Conservation (phyloP, 2,329 filamentous ascomycete species). For the Alternaria metachromatica region DNA sequence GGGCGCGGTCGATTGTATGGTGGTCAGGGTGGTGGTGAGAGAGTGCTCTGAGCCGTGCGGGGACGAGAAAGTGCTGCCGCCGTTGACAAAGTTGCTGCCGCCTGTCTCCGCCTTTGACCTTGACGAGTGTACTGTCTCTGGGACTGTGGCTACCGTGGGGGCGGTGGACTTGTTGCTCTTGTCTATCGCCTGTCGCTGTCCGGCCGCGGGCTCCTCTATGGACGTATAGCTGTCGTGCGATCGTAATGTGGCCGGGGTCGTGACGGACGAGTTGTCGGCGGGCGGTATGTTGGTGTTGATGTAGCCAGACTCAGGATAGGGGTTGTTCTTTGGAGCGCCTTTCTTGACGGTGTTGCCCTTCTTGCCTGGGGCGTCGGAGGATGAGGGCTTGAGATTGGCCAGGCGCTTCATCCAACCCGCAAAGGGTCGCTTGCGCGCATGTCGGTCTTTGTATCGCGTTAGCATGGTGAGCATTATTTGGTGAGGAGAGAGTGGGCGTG, state of each 20-base stretch:
- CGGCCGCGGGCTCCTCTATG: constrained; percentile 56
- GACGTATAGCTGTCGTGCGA: constrained; percentile 63
- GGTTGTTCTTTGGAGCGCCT: constrained; percentile 77
- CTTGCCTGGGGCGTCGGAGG: constrained; percentile 61
- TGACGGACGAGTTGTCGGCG: constrained; percentile 54
- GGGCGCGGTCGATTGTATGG: constrained; percentile 77
- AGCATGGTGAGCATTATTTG: constrained; percentile 22
- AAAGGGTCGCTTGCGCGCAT: constrained; percentile 82
- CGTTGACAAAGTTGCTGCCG: constrained; percentile 64
- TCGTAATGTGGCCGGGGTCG: constrained; percentile 54
- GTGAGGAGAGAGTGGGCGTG: not conserved
- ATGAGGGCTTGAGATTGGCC: constrained; percentile 83
- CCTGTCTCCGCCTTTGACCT: constrained; percentile 85
- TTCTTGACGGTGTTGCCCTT: constrained; percentile 61
- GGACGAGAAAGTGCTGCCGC: constrained; percentile 80
- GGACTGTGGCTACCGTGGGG: constrained; percentile 83
- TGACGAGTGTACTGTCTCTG: constrained; percentile 76
- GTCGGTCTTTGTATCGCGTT: constrained; percentile 64
- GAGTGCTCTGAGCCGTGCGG: constrained; percentile 82
- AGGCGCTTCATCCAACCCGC: constrained; percentile 94
- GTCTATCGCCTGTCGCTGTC: constrained; percentile 62
- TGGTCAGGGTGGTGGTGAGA: constrained; percentile 82
- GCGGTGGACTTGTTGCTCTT: constrained; percentile 75
- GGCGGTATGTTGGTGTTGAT: constrained; percentile 52
- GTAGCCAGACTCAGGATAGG: constrained; percentile 84